Conservation (phyloP, 805 yeast genomes). For the Limtongia smithiae region DNA sequence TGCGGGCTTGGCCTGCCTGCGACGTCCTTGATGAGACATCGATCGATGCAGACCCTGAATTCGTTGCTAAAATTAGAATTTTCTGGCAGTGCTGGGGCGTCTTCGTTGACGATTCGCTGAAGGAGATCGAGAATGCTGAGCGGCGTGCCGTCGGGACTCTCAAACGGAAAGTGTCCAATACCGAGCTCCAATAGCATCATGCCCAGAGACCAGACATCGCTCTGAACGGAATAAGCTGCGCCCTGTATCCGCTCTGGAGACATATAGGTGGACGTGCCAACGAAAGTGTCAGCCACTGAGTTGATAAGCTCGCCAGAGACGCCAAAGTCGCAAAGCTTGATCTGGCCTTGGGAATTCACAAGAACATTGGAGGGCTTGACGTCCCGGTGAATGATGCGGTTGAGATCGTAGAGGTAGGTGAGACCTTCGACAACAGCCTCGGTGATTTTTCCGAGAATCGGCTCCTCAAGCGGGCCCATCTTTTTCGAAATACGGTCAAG, state of each 20-base stretch:
- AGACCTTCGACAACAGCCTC: slow-evolving; percentile 76
- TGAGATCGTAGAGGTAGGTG: slow-evolving; percentile 73
- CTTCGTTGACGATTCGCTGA: slow-evolving; percentile 91
- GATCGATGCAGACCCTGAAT: slow-evolving; percentile 65
- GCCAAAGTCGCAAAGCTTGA: slow-evolving; percentile 94
- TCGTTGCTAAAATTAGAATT: slow-evolving; percentile 43
- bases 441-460: slow-evolving; percentile 68
- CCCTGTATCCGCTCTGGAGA: slow-evolving; percentile 94
- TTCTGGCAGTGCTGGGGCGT: slow-evolving; percentile 68
- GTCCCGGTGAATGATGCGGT: slow-evolving; percentile 90
- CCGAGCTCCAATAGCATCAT: slow-evolving; percentile 85
- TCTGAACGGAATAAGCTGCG: slow-evolving; percentile 84
- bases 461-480: slow-evolving; percentile 63
- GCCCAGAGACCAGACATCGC: slow-evolving; percentile 97
- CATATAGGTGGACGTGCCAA: slow-evolving; percentile 97
- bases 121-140: slow-evolving; percentile 85
- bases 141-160: slow-evolving; percentile 42
- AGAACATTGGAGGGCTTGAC: slow-evolving; percentile 93
- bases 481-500: slow-evolving; percentile 69
- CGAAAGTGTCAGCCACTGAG: slow-evolving; percentile 95
- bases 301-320: slow-evolving; percentile 96
- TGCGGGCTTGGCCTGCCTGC: slow-evolving; percentile 65
- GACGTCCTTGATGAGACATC: slow-evolving; percentile 71
- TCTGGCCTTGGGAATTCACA: slow-evolving; percentile 78
- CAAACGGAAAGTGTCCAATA: slow-evolving; percentile 75